Base-by-base conservation (phyloP, 176 grass and related monocot genomes). In the Bolboschoenus planiculmis region DNA sequence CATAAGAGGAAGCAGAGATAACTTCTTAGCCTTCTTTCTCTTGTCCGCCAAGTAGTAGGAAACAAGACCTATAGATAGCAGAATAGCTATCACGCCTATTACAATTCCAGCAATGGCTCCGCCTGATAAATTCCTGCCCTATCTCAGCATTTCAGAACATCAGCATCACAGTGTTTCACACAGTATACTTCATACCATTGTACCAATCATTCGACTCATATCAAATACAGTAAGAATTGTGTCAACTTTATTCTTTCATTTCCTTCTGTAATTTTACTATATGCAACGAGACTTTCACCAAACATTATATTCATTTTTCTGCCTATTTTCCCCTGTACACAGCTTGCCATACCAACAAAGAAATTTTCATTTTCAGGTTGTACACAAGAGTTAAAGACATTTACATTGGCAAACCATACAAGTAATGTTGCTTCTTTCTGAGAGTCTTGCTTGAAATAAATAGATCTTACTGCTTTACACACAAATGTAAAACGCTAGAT, bases 31-130 rank as follows among this genome's bases (percentile, higher is more conserved):
- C 51, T 90, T 95, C 84, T 73, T 95, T 93, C 84, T 84, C 57
- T 91, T 99, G 86, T 81, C 53, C 75, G 91, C 21, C 59, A 46
- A 24, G 80, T n/a, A 82, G 56, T 82, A 82, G 56, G 47, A 89
- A 65, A 88, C 10, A 36, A 87, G 37, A 9, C 85, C 46, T 70
- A 23, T 87, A 62, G 85, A 16, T n/a, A n/a, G n/a, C 58, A 99
- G 68, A 53, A 83, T 42, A 90, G 44, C 47, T 71, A 88, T 47
- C 51, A 39, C 87, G 55, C 50, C 91, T 46, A 86, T n/a, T 81
- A 88, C 84, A 87, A 92, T 90, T 78, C 91, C 96, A 77, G 64
- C 92, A 87, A 99, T 93, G 84, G 82, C 86, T 84, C 80, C 89
- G 4, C 10, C 50, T 3, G 90, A 79, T 74, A 44, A 16, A 56